Percentiles rank a stretch among this genome's conserved stretches.
These are phyloP conservation scores for Coleophoma eucalyptorum DNA, from an alignment of 2,329 filamentous ascomycete genomes.

Conservation along the genomic window DNA sequence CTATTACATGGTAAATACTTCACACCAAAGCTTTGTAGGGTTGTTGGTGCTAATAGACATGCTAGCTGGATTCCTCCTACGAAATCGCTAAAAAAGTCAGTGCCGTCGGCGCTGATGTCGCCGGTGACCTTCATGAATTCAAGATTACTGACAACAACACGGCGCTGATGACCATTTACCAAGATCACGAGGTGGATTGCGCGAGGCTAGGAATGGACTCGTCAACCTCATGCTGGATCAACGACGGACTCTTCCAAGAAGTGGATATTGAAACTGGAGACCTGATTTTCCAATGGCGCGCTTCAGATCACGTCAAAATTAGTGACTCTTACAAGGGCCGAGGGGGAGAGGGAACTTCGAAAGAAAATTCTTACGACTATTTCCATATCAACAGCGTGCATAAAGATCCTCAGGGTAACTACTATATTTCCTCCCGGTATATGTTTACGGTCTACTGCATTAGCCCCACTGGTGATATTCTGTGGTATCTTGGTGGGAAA, in stretches of 20 bases:
- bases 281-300: constrained; percentile 46
- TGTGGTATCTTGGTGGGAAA: constrained; percentile 42
- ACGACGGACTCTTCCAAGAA: constrained; percentile 41
- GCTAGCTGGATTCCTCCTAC: not conserved
- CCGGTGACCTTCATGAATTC: constrained; percentile 39
- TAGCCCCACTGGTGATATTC: constrained; percentile 36
- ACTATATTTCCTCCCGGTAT: constrained; percentile 41
- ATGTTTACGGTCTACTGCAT: constrained; percentile 40
- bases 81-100: constrained; percentile 9
- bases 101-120: constrained; percentile 21
- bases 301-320: constrained; percentile 13
- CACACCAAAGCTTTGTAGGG: not conserved
- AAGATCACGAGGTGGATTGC: constrained; percentile 29
- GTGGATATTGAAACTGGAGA: constrained; percentile 44
- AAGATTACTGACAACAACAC: constrained; percentile 36
- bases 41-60: not conserved
- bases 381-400: constrained; percentile 30
- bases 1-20: not conserved
- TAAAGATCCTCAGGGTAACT: constrained; percentile 35
- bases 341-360: constrained; percentile 1
- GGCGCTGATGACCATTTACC: constrained; percentile 37
- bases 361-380: constrained; percentile 25
- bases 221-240: constrained; percentile 31
- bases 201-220: not conserved
- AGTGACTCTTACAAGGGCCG: not conserved